Base-by-base conservation (phyloP, 345 rosid genomes). In the Psidium friedrichsthalianum region DNA sequence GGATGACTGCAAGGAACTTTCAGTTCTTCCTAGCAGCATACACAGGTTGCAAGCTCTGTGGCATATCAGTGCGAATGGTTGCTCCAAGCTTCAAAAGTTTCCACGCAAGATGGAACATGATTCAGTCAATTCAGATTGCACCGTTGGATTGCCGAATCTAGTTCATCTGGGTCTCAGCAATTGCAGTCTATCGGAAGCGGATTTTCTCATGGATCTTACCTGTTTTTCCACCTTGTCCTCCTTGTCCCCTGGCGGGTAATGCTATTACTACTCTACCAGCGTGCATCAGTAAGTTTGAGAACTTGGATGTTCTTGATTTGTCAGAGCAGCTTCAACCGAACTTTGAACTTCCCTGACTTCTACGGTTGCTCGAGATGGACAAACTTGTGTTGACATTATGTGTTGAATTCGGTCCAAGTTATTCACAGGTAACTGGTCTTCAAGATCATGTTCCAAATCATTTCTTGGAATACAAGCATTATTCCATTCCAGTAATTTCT, bases 21-120 rank as follows among this genome's bases (percentile, higher is more conserved):
- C 74, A 40, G 42, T 25, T 51, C 83, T 89, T 84, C 88, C 91
- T 6, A 64, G n/a, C 58, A 22, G 58, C 58, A 86, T 90, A 18
- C 85, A 83, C 51, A 69, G 15, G 27, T 83, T 90, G 84, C 11
- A 6, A n/a, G 55, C 69, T 61, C 85, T 88, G 57, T 51, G 74
- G 82, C 11, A 6, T 32, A 85, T 88, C 8, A 29, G 53, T 54
- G 86, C 86, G n/a, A 80, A 80, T 53, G 88, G 87, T 56, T 90
- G 89, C 78, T 74, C 86, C 27, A 86, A 56, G 49, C 85, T 90
- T 56, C 53, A 51, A 13, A 64, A 57, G 11, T 86, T 88, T 84
- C 91, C 88, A 1, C 3, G 14, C 25, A 14, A 49, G 16, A 56
- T 11, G 29, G 61, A 83, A n/a, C 29, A 7, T 20, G 36, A 54